Conservation (phyloP, 345 rosid species). For the Moricandia moricandioides region DNA sequence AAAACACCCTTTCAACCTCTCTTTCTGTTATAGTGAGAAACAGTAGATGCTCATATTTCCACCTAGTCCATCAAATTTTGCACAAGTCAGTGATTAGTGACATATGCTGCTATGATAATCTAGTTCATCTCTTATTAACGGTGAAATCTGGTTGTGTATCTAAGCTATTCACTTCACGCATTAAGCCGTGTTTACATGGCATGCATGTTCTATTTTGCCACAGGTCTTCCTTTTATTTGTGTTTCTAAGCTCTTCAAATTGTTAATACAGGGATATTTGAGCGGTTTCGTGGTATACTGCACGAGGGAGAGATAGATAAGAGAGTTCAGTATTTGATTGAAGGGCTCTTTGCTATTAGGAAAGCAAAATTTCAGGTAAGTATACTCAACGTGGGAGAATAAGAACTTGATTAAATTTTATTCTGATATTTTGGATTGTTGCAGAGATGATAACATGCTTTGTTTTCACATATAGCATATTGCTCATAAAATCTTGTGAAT, state of each 20-base stretch:
- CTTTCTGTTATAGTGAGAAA: background rate
- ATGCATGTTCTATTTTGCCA: conserved; percentile 4
- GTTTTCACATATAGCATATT: background rate
- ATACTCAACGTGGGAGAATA: background rate
- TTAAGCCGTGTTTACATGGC: background rate
- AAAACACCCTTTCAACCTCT: conserved; percentile 8
- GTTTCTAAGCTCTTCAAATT: conserved; percentile 17
- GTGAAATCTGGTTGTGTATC: background rate
- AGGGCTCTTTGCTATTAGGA: conserved; percentile 77
- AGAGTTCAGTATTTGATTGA: conserved; percentile 90
- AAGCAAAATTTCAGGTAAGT: conserved; percentile 87
- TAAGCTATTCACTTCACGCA: background rate
- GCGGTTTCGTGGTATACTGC: conserved; percentile 90
- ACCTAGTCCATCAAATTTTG: background rate
- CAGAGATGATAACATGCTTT: background rate
- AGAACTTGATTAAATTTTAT: background rate
- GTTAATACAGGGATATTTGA: conserved; percentile 75
- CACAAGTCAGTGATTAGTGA: background rate
- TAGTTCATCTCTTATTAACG: background rate
- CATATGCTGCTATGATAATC: background rate
- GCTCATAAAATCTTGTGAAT: conserved; percentile 6
- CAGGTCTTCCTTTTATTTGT: background rate
- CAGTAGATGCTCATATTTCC: background rate
- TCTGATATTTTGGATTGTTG: background rate
- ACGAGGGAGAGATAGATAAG: conserved; percentile 96